Base-by-base conservation (phyloP, 2,329 filamentous ascomycete species). In the Neurospora sp. region DNA sequence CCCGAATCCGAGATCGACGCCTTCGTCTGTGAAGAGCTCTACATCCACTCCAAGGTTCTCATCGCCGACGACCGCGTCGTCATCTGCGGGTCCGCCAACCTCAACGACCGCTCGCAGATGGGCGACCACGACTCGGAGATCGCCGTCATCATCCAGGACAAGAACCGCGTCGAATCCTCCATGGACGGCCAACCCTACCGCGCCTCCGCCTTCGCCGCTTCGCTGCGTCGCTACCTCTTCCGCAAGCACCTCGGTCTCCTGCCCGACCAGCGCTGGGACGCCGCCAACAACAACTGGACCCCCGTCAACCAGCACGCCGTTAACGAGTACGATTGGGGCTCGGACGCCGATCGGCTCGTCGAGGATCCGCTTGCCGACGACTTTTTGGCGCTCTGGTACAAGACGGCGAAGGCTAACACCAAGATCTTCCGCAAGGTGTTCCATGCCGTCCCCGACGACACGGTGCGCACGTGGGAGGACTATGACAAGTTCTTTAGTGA, bases 171-270 rank as follows among this genome's bases (percentile, higher is more conserved):
- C 17, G 86, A 91, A 15, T 90, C 89, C 19, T 81, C 80, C 71
- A 96, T 97, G 92, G 86, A 90, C 73, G 92, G 92, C 3, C 82
- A 84, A 28, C 88, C 88, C 0, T 97, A 86, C 82, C 85, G 84
- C 39, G 95, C 92, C 8, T 90, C 89, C 9, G 86, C 87, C 70
- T 94, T 95, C 77, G 93, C 93, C 1, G 84, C 92, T 5, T 92
- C 90, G 1, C 89, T 97, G 11, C 91, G 95, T 28, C 88, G 94
- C 42, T 89, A 93, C 78, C 87, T 97, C 73, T 97, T 93, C 88
- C 89, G 94, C 74, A 96, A 97, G 82, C 95, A 97, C 78, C 86
- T 97, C 1, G 95, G 95, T 62, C 85, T 97, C 9, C 84, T 97
- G 10, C 90, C 90, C 0, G 84, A 92, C 9, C 93, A 97, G 79